phyloP scores from a whole-genome alignment of 192 early-diverging fungal species.

The Umbelopsis sp. region DNA sequence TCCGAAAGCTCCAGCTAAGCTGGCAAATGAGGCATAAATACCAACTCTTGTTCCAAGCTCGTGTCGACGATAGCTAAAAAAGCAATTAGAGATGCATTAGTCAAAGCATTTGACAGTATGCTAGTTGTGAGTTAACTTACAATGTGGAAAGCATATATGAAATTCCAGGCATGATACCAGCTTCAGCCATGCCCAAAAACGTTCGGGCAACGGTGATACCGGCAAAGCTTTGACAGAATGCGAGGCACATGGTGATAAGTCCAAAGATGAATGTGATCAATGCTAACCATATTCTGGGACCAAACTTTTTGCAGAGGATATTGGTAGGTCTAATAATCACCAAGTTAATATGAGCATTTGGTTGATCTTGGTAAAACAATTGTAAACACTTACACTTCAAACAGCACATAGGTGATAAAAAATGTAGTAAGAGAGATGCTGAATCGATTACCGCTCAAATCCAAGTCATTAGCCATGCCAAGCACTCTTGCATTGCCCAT shows the following conservation, averaged over 20 bases:
- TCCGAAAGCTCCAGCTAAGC: conserved; percentile 42
- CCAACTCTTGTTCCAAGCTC: conserved; percentile 51
- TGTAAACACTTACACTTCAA: background rate
- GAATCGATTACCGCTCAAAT: conserved; percentile 15
- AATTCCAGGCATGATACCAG: conserved; percentile 17
- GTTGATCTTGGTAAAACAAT: background rate
- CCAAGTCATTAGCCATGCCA: conserved; percentile 15
- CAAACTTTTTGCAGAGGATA: conserved; percentile 18
- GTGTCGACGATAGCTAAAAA: conserved; percentile 39
- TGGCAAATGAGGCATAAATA: conserved; percentile 18
- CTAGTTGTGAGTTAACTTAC: background rate
- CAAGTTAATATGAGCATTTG: background rate
- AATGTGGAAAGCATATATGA: conserved; percentile 18
- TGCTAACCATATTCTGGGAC: conserved; percentile 9
- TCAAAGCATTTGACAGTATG: too few relatives aligned
- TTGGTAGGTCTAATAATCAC: conserved; percentile 1
- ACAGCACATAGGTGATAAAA: conserved; percentile 18
- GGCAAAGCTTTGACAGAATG: background rate
- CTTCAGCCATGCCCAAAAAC: conserved; percentile 16
- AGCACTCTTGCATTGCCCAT: conserved; percentile 17
- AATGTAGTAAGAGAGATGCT: conserved; percentile 12
- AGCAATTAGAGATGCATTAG: too few relatives aligned
- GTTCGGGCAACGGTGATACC: conserved; percentile 7
- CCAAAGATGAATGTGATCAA: conserved; percentile 14
- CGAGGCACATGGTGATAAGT: conserved; percentile 4